Evolutionary conservation across 2,329 filamentous ascomycete genomes (phyloP), one percentile per base, ranked within the genome.

Genomic region (Aureobasidium sp.): DNA sequence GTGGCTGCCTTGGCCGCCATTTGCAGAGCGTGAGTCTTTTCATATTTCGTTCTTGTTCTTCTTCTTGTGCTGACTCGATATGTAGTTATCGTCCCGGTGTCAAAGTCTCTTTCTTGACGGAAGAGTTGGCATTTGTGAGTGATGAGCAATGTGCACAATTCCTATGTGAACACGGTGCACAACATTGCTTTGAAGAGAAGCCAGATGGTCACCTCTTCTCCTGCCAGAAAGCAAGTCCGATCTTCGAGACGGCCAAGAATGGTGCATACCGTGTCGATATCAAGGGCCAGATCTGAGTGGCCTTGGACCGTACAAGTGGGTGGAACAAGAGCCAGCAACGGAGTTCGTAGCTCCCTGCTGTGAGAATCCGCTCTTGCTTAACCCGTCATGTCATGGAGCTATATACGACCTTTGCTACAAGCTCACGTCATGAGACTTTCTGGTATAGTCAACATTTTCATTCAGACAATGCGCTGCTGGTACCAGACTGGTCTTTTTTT

Each of bases 121-220:
- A 96, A 75, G 93, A 97, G 75, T 87, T 99, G 69, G 91, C 89
- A 54, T 99, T 99, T 74, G 91, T 96, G 76, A 84, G 88, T 70
- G 90, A 95, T 23, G 69, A 68, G 40, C 65, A 67, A 54, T 91
- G 91, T 64, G 88, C 88, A 63, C 88, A 94, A 72, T 99, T 97
- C 74, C 84, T 99, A 70, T 85, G 89, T 69, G 87, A 95, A 65
- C 79, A 94, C 69, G 82, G 86, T 66, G 89, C 87, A 57, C 84
- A 90, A 73, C 78, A 87, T 38, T 78, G 95, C 38, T 82, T 97
- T 65, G 83, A 92, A 74, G 87, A 94, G 72, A 86, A 85, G 65
- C 81, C 86, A 65, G 86, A 89, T 64, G 83, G 84, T 65, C 55
- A 69, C 19, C 80, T 83, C 64, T 86, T 95, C 70, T 73, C 89